These are phyloP conservation scores for Diaporthe citri DNA, from an alignment of 2,329 filamentous ascomycete genomes.

Conservation along the genomic window DNA sequence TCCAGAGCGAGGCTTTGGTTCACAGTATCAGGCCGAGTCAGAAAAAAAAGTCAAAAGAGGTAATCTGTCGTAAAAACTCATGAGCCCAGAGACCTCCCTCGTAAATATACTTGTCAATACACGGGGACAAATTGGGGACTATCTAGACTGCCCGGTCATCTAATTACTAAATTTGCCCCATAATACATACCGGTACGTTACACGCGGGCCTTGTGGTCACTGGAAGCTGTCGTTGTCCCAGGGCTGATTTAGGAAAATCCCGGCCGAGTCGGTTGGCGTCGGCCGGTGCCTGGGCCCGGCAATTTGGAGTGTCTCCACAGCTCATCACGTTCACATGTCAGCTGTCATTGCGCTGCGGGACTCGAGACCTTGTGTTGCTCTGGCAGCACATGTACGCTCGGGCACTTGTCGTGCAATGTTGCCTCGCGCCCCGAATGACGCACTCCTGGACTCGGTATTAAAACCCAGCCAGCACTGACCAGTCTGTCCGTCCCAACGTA, in stretches of 20 bases:
- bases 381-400: constrained; percentile 26
- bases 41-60: background rate
- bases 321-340: constrained; percentile 35
- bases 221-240: background rate
- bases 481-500: background rate
- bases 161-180: background rate
- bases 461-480: background rate
- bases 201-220: background rate
- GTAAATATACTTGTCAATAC: background rate
- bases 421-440: background rate
- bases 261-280: constrained; percentile 22
- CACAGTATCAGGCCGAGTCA: background rate
- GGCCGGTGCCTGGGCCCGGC: background rate
- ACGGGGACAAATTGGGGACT: background rate
- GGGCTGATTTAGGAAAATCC: background rate
- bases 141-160: too few relatives aligned
- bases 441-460: constrained; percentile 1
- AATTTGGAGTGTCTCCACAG: background rate
- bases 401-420: constrained; percentile 18
- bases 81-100: background rate
- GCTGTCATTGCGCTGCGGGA: background rate
- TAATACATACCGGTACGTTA: background rate
- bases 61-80: background rate
- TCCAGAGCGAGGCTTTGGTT: background rate
- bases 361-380: constrained; percentile 1